Conservation (phyloP, 495 filamentous ascomycete genomes). For the Glarea lozoyensis region DNA sequence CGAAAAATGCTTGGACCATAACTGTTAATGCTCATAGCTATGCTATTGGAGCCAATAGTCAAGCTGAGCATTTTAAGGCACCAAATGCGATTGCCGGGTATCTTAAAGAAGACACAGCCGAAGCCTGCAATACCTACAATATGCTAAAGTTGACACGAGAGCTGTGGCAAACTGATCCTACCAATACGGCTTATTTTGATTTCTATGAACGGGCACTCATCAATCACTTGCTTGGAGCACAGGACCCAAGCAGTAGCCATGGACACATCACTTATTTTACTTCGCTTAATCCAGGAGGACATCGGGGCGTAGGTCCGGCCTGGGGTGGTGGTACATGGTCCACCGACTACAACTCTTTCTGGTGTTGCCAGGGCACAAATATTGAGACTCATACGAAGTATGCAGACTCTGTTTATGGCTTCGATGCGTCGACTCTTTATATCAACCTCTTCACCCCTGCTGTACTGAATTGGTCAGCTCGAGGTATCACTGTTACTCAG, state of each 20-base stretch:
- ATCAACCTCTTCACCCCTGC: constrained; percentile 30
- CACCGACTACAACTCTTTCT: constrained; percentile 25
- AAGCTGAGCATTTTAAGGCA: constrained; percentile 29
- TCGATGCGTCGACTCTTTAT: constrained; percentile 22
- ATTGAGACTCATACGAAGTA: constrained; percentile 28
- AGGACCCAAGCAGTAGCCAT: constrained; percentile 24
- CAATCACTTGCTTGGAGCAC: constrained; percentile 29
- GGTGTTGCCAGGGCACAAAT: constrained; percentile 27
- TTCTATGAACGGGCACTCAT: constrained; percentile 30
- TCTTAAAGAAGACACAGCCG: constrained; percentile 24
- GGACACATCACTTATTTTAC: constrained; percentile 33
- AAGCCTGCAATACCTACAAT: constrained; percentile 33
- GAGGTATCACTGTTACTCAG: constrained; percentile 22
- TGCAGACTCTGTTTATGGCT: constrained; percentile 25
- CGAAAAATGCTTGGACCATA: constrained; percentile 28
- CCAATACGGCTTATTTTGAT: constrained; percentile 27
- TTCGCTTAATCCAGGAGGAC: constrained; percentile 25
- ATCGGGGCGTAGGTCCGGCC: constrained; percentile 18
- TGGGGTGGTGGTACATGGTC: constrained; percentile 27
- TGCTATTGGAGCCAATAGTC: constrained; percentile 32
- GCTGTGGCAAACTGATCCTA: constrained; percentile 22
- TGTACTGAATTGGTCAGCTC: constrained; percentile 23
- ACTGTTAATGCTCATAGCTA: constrained; percentile 26
- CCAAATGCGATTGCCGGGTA: constrained; percentile 26
- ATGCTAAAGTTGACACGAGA: constrained; percentile 33